These are phyloP conservation scores for Chaetothyriales sp. DNA, from an alignment of 2,329 filamentous ascomycete species.

Conservation along the genomic window DNA sequence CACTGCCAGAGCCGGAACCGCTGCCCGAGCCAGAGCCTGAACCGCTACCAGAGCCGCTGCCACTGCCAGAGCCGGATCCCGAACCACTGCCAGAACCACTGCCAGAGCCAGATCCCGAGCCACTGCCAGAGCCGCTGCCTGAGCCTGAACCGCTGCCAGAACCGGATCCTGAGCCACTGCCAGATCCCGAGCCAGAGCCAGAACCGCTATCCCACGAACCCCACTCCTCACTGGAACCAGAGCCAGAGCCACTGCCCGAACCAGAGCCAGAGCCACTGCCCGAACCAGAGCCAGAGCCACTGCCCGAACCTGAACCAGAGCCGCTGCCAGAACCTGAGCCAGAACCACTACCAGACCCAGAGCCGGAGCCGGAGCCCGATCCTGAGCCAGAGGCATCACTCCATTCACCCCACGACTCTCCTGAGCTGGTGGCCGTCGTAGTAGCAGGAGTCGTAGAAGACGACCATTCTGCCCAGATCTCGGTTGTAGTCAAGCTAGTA, in stretches of 20 bases:
- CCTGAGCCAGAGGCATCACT: not conserved
- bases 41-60: not conserved
- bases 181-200: not conserved
- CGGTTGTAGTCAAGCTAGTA: conserved; percentile 1
- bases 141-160: conserved; percentile 1
- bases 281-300: not conserved
- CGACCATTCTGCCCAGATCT: conserved; percentile 1
- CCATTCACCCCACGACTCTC: conserved; percentile 12
- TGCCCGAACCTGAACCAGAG: not conserved
- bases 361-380: not conserved
- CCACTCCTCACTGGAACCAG: too few species aligned
- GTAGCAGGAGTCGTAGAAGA: conserved; percentile 2
- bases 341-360: not conserved
- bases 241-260: not conserved
- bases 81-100: not conserved
- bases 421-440: conserved; percentile 23
- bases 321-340: not conserved
- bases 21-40: not conserved
- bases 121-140: not conserved
- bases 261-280: not conserved
- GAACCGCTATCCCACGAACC: not conserved
- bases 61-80: not conserved
- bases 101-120: not conserved
- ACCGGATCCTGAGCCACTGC: not conserved
- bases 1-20: not conserved